Base-by-base conservation (phyloP, 202 grass and related monocot species). In the Bolboschoenoplectus hybrid region DNA sequence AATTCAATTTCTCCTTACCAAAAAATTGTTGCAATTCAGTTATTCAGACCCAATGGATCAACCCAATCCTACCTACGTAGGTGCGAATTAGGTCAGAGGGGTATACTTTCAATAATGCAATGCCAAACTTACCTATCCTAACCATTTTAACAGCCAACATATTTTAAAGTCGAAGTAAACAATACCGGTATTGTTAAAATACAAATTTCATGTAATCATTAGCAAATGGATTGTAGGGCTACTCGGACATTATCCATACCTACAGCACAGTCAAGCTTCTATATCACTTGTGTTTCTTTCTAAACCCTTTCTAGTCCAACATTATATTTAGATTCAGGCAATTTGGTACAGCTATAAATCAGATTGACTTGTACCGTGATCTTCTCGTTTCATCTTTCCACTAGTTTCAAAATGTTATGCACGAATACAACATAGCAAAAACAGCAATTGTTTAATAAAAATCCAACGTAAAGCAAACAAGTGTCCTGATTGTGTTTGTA, bases 401-500 rank as follows among this genome's bases (percentile, higher is more conserved):
- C 14, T 60, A 43, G 43, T 80, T 60, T 36, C 3, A 1, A 79
- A 8, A 43, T 77, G 36, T 60, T 60, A 43, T 80, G 34, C 13
- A 43, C 0, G 8, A 41, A 60, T 57, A 78, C 32, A 39, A 80
- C 75, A 80, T 19, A 6, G 36, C 14, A 19, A 80, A 79, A 61
- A 55, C 74, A 44, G 52, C 75, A 80, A 80, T 43, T 80, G 53
- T 38, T 79, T 60, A 58, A 19, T 11, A 39, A 19, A 79, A 57
- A 36, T 58, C 7, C 61, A 57, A 78, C 34, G 11, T 57, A 57
- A 40, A 34, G 6, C 51, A 57, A 78, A 56, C 7, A 40, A 39
- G 32, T 78, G 51, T 17, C 35, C 9, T 80, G 14, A 39, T 80
- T 41, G 38, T 80, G 75, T 60, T 11, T 57, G 64, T 82, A 93